These are phyloP conservation scores for Exidia glandulosa DNA, from an alignment of 768 basidiomycete genomes.

Conservation along the genomic window DNA sequence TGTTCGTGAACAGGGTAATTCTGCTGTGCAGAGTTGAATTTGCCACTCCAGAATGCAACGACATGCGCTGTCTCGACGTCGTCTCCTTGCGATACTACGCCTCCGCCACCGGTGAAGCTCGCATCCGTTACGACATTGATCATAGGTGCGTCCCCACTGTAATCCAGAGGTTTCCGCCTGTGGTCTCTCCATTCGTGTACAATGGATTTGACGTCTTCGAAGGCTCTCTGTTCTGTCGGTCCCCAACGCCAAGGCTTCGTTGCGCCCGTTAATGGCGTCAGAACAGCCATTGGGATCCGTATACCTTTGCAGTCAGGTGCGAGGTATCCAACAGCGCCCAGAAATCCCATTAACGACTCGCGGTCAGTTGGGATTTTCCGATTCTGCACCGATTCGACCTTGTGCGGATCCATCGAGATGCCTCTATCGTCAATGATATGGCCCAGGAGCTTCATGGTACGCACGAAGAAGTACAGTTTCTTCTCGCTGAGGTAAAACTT, in stretches of 20 bases:
- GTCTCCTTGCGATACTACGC: conserved; percentile 17
- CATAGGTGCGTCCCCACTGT: conserved; percentile 7
- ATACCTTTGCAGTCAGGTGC: conserved; percentile 12
- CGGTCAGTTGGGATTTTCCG: conserved; percentile 21
- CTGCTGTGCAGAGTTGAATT: conserved; percentile 25
- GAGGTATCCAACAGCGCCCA: conserved; percentile 21
- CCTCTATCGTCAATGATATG: conserved; percentile 26
- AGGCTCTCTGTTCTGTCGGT: conserved; percentile 10
- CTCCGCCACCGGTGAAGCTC: conserved; percentile 19
- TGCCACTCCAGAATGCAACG: conserved; percentile 26
- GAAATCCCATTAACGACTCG: conserved; percentile 24
- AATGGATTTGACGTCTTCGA: conserved; percentile 10
- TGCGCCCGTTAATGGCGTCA: conserved; percentile 7
- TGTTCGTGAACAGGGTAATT: conserved; percentile 31
- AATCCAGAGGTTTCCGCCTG: conserved; percentile 2
- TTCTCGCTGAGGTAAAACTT: conserved; percentile 24
- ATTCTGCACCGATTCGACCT: conserved; percentile 25
- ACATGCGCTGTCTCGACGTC: conserved; percentile 17
- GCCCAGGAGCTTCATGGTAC: conserved; percentile 24
- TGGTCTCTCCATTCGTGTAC: neutral
- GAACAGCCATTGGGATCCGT: conserved; percentile 6
- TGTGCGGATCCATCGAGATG: conserved; percentile 33
- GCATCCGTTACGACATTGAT: conserved; percentile 25
- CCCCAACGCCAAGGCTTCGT: conserved; percentile 8
- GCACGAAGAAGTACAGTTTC: conserved; percentile 24